These are phyloP conservation scores for Eleusine coracana DNA, from an alignment of 176 grass and related monocot species.

Conservation along the genomic window DNA sequence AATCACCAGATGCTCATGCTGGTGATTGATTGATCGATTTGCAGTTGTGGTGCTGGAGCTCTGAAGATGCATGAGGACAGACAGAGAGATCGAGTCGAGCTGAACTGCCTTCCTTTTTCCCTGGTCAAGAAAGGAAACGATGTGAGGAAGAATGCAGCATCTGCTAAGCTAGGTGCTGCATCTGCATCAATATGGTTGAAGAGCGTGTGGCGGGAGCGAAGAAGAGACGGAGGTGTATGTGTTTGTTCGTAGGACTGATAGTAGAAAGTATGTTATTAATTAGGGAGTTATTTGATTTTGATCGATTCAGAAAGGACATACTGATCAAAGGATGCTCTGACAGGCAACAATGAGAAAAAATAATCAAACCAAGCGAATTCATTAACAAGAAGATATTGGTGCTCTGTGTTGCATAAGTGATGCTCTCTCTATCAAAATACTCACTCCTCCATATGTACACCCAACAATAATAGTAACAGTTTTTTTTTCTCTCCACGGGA, in stretches of 20 bases:
- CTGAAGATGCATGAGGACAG: background rate
- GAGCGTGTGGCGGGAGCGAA: background rate
- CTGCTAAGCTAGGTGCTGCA: background rate
- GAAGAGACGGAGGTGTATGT: background rate
- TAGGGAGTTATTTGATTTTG: background rate
- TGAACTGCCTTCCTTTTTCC: background rate
- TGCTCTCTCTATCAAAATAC: no score
- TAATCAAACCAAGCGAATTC: no score
- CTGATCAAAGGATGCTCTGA: background rate
- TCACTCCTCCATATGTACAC: no score
- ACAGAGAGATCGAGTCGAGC: background rate
- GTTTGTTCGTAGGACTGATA: background rate
- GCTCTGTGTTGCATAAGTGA: no score
- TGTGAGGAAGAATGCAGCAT: background rate
- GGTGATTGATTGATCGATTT: background rate
- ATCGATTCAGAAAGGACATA: background rate
- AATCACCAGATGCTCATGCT: background rate
- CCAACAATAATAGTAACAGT: no score
- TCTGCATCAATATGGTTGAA: background rate
- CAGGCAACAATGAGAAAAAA: background rate
- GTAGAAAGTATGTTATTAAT: background rate
- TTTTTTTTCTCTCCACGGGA: no score
- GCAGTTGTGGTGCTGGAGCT: conserved; percentile 62
- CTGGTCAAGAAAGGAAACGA: background rate
- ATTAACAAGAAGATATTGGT: no score